Base-by-base conservation (phyloP, 2,329 filamentous ascomycete genomes). In the Colletotrichum graminicola region DNA sequence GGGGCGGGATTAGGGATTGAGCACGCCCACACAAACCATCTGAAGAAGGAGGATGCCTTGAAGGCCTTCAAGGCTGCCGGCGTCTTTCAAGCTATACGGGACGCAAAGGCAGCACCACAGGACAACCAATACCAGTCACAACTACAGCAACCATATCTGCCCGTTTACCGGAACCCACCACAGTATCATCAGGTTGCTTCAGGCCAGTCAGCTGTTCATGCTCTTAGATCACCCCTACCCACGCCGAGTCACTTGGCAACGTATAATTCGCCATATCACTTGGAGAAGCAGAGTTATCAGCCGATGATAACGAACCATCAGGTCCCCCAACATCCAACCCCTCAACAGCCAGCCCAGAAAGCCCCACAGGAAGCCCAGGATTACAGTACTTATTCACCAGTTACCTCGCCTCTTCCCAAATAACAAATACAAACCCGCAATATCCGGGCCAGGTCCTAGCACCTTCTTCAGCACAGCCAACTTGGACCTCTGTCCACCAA, bases 1-100 rank as follows among this genome's bases (percentile, higher is more conserved):
- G 80, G 77, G 0, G 77, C 77, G 1, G 82, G 79, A 0, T 76
- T 82, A 74, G 76, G 76, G 1, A 64, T 80, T 1, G 82, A 83
- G 41, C 78, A 83, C 61, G 76, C 76, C 1, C 80, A 83, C 39
- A 81, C 79, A 1, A 75, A 73, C 6, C 78, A 78, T 65, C 66
- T 77, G 10, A 79, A 79, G 73, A 80, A 80, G 71, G 82, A 80
- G 67, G 79, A 79, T 49, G 76, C 79, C 0, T 29, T 71, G 23
- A 81, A 80, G 56, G 76, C 81, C 0, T 77, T 80, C n/a, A 51
- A 75, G n/a, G 76, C 77, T 1, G 79, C 80, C 1, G 76, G 79
- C 1, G 77, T 79, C 2, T 80, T 79, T 34, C 63, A 80, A 11
- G 76, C 76, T 12, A 78, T 80, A 0, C 66, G 76, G 1, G 74